phyloP scores from a whole-genome alignment of 2,329 filamentous ascomycete genomes.

The Gaeumannomyces tritici region DNA sequence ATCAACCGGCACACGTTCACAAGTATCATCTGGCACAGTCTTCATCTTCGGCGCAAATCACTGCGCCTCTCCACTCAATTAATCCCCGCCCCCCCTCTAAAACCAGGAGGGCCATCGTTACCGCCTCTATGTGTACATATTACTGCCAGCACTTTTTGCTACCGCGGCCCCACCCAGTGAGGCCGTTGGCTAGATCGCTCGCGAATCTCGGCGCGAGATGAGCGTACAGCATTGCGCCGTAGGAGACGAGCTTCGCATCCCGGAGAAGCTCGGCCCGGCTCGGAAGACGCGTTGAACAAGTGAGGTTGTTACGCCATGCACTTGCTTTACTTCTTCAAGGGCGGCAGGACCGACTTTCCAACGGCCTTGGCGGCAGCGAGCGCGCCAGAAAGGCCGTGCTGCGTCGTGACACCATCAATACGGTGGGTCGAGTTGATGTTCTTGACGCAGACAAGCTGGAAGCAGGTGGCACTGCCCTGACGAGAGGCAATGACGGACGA shows the following conservation, averaged over 20 bases:
- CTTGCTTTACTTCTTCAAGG: neutral
- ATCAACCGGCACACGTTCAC: neutral
- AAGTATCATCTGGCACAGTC: neutral
- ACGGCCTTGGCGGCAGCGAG: conserved; percentile 24
- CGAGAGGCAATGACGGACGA: conserved; percentile 77
- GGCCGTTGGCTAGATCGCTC: neutral
- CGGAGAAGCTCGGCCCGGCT: neutral
- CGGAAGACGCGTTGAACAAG: neutral
- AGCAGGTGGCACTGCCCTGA: conserved; percentile 78
- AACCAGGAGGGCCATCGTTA: neutral
- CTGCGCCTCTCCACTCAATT: neutral
- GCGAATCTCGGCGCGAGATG: neutral
- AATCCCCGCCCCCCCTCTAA: neutral
- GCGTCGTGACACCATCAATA: conserved; percentile 60
- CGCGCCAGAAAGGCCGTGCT: conserved; percentile 61
- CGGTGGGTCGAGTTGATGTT: conserved; percentile 84
- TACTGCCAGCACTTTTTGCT: neutral
- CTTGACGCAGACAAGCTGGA: conserved; percentile 79
- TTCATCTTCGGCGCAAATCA: neutral
- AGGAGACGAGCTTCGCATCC: neutral
- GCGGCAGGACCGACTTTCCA: conserved; percentile 1
- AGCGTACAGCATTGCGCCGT: neutral
- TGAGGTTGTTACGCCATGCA: neutral
- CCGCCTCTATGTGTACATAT: neutral
- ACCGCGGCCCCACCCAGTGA: neutral